Evolutionary conservation across 163 green algal species (phyloP), one percentile per base, ranked within the genome.

Genomic region (Chlamydomonas reinhardtii): DNA sequence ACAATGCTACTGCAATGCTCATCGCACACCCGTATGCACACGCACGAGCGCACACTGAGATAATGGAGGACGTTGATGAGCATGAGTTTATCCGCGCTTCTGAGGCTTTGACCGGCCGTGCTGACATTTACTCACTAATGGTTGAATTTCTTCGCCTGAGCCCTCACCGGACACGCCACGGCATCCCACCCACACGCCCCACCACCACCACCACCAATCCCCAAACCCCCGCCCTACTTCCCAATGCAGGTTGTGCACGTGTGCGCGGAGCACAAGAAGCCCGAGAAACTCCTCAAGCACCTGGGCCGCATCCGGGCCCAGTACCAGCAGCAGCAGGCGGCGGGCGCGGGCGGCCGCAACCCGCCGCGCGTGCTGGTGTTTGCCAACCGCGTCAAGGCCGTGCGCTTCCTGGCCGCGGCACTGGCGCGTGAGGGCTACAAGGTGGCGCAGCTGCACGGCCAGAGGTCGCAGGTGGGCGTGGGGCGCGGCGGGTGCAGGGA

Each of bases 251-350:
- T 90, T 32, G 88, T 98, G 70, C 96, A 99, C n/a, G 97, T 99
- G 61, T 99, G 97, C 85, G 97, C 97, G 0, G 97, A 98, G 90
- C 96, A 98, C 91, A 98, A 98, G 92, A 99, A 99, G 94, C 91
- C 92, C 3, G 89, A 88, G 73, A 98, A 98, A 90, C 95, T 98
- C 84, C 69, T 93, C 43, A 97, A 96, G 87, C 95, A 98, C 90
- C 90, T 99, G 70, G 72, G 54, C 3, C 75, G 91, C 27, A 93
- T 98, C 71, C 94, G 95, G 35, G 61, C 59, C 0, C 48, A 56
- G 48, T 56, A 56, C 48, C 48, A 56, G 48, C 48, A 56, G 48
- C 48, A 56, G 48, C 48, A 56, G 48, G 89, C 81, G 0, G 71
- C 73, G 35, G 54, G 70, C 16, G 64, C 70, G 0, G 90, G 86